Evolutionary conservation across 2,329 filamentous ascomycete species (phyloP).

Genomic region (Aureobasidium sp.): DNA sequence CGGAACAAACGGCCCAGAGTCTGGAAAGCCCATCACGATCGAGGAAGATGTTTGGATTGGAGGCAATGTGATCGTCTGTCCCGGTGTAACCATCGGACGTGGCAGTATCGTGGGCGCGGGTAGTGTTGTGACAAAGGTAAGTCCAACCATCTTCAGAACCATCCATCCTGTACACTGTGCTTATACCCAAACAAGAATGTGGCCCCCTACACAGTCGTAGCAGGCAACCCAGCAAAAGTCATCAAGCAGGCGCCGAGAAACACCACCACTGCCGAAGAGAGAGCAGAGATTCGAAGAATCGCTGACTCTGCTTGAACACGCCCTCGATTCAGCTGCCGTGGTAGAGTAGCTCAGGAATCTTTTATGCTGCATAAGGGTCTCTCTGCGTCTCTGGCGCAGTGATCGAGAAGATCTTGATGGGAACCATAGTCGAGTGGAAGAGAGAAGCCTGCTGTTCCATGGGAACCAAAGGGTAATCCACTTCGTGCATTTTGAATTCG

Average conservation of each 20-base stretch:
- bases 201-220: slow-evolving; percentile 54
- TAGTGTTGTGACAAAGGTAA: slow-evolving; percentile 68
- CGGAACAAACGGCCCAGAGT: slow-evolving; percentile 66
- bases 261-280: slow-evolving; percentile 16
- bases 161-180: background rate
- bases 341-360: background rate
- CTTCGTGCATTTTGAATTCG: slow-evolving; percentile 25
- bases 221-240: slow-evolving; percentile 49
- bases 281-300: slow-evolving; percentile 15
- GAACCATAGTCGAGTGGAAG: slow-evolving; percentile 29
- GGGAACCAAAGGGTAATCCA: slow-evolving; percentile 24
- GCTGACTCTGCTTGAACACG: slow-evolving; percentile 7
- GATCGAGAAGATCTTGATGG: slow-evolving; percentile 26
- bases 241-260: slow-evolving; percentile 16
- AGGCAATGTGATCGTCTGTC: slow-evolving; percentile 62
- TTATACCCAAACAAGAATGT: slow-evolving; percentile 40
- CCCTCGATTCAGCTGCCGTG: background rate
- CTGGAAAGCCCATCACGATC: slow-evolving; percentile 63
- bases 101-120: slow-evolving; percentile 70
- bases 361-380: slow-evolving; percentile 13
- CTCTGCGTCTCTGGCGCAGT: slow-evolving; percentile 12
- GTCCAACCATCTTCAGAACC: background rate
- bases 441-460: slow-evolving; percentile 27
- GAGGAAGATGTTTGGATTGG: slow-evolving; percentile 78
- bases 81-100: slow-evolving; percentile 69